Percentiles rank a stretch among this genome's conserved stretches.
These are phyloP conservation scores for Bruguiera sexangula DNA, from an alignment of 345 rosid species.

Conservation along the genomic window DNA sequence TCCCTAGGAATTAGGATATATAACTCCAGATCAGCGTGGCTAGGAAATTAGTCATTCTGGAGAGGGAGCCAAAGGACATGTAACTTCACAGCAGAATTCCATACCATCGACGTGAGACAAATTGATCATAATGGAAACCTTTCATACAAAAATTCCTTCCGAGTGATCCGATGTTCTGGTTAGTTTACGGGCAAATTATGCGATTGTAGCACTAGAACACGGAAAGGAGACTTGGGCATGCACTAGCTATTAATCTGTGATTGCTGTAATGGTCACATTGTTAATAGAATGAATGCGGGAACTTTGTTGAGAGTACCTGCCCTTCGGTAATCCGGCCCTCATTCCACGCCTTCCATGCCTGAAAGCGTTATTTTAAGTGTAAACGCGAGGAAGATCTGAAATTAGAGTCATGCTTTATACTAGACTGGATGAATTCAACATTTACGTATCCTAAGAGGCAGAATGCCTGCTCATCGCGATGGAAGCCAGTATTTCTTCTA, in stretches of 20 bases:
- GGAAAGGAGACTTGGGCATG: too few species aligned
- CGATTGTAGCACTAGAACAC: too few species aligned
- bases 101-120: too few species aligned
- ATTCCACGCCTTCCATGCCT: conserved; percentile 53
- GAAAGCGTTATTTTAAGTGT: background rate
- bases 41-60: too few species aligned
- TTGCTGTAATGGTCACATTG: conserved; percentile 12
- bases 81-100: too few species aligned
- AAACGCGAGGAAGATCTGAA: background rate
- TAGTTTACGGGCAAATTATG: too few species aligned
- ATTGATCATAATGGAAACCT: too few species aligned
- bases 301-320: background rate
- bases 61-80: too few species aligned
- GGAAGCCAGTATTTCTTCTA: conserved; percentile 30
- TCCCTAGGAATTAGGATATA: too few species aligned
- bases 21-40: too few species aligned
- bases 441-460: conserved; percentile 58
- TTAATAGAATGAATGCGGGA: conserved; percentile 1
- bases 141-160: too few species aligned
- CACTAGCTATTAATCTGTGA: conserved; percentile 13
- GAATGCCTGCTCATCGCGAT: conserved; percentile 28
- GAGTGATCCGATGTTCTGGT: too few species aligned
- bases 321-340: conserved; percentile 15
- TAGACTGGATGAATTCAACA: background rate
- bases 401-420: background rate